Conservation (phyloP, 176 grass and related monocot species). For the Bothriochloa decipiens region DNA sequence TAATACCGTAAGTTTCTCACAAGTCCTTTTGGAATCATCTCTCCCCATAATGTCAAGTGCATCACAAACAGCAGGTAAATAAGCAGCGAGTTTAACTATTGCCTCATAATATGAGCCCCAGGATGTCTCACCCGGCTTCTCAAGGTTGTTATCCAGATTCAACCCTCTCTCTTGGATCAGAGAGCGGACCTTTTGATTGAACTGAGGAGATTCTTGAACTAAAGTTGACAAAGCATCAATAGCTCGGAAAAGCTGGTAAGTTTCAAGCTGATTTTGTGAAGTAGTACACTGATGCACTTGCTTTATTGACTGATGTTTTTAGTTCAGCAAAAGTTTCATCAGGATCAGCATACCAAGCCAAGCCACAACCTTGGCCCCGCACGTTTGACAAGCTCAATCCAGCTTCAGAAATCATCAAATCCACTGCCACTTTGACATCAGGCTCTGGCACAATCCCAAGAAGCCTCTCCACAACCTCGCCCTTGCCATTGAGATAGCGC, state of each 20-base stretch:
- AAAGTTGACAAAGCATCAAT: constrained; percentile 21
- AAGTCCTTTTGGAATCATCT: not conserved
- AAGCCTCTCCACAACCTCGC: constrained; percentile 38
- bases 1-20: constrained; percentile 17
- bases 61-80: constrained; percentile 25
- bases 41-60: constrained; percentile 8
- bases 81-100: constrained; percentile 21
- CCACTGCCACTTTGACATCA: constrained; percentile 1
- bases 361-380: constrained; percentile 27
- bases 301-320: not conserved
- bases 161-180: constrained; percentile 35
- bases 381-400: constrained; percentile 35
- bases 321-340: constrained; percentile 19
- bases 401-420: constrained; percentile 35
- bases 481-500: constrained; percentile 29
- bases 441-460: constrained; percentile 34
- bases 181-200: constrained; percentile 20
- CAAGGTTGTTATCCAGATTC: constrained; percentile 27
- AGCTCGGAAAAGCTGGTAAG: constrained; percentile 4
- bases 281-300: constrained; percentile 27
- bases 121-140: constrained; percentile 33
- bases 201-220: constrained; percentile 22
- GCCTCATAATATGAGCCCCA: constrained; percentile 44
- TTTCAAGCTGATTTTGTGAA: not conserved
- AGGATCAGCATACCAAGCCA: not conserved